Base-by-base conservation (phyloP, 2,329 filamentous ascomycete genomes). In the Aulographum hederae region DNA sequence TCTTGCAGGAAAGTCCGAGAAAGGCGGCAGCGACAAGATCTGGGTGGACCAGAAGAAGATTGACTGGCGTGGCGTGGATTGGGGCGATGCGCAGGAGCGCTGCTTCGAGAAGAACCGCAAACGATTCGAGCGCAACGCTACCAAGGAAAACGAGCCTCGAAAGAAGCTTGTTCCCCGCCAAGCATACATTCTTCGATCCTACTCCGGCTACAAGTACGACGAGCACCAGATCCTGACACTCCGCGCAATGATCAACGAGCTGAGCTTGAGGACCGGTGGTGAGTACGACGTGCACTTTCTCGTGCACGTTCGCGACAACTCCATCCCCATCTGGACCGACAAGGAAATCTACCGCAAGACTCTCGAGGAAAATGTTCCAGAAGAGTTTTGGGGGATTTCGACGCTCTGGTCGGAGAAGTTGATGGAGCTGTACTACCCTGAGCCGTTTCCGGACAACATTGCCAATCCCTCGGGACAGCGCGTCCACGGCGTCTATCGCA, bases 341-440 rank as follows among this genome's bases (percentile, higher is more conserved):
- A 61, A 73, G 32, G 68, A 71, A 29, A 63, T 63, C 31, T 94
- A 75, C 58, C 61, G 66, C 47, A 65, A 63, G 46, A 76, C 64
- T 35, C 76, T 78, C 48, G 60, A 69, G 32, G 69, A 77, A 31
- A 67, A 69, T 17, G 67, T 86, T 10, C 79, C 89, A 0, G 65
- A 72, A 40, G 89, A 98, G 47, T 94, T 98, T 56, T 76, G 69
- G 41, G 80, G 80, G 29, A 73, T 98, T 47, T 79, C 79, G 14
- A 92, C 80, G 0, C 65, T 95, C 5, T 98, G 89, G 89, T 89
- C 81, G 1, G 84, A 92, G 52, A 76, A 78, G 16, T 84, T 94
- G 53, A 94, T 95, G 84, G 65, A 77, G 32, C 69, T 84, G 35
- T 67, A 92, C 43, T 98, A 95, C 53, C 78, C 89, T 32, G 81